Evolutionary conservation across 2,329 filamentous ascomycete species (phyloP), one percentile per base, ranked within the genome.

Genomic region (Plenodomus tracheiphilus): DNA sequence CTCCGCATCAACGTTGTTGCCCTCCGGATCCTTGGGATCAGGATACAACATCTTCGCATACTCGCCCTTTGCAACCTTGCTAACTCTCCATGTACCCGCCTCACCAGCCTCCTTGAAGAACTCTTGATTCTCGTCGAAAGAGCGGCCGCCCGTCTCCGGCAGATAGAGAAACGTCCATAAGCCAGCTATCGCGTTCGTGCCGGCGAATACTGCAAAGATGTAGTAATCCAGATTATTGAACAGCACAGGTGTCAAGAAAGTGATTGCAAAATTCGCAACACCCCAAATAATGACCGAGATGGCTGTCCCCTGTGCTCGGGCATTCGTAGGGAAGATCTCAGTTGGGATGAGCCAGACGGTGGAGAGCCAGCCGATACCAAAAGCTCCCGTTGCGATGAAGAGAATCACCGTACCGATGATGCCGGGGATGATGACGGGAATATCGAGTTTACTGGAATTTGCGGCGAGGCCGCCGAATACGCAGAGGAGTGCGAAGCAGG

Each of bases 151-250:
- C 13, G 75, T 82, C 64, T 85, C 82, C 0, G 82, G 82, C 7
- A 71, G 64, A 47, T 76, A 78, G 1, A 78, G 51, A 57, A 75
- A 84, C 0, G 81, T 84, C 78, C 78, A 81, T 20, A 76, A 58
- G 1, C 80, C 82, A 0, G 82, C 82, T 37, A 83, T 65, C 0
- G 75, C 68, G 54, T 85, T 85, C 0, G 80, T 83, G 2, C 56
- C 75, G 0, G 77, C 77, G 50, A 85, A 84, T 7, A 84, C 74
- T 3, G 82, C 63, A 66, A 84, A 84, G 20, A 85, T 73, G 69
- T 77, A 82, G 69, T 81, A 83, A n/a, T 77, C 74, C 25, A 84
- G 68, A 53, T 82, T 81, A 66, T 84, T 83, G 69, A 85, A 84
- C 54, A 81, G 73, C 56, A 84, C 78, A 0, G 81, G 81, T 1